Evolutionary conservation across 2,329 filamentous ascomycete species (phyloP), one percentile per base, ranked within the genome.

Genomic region (Arthrobotrys conoides): DNA sequence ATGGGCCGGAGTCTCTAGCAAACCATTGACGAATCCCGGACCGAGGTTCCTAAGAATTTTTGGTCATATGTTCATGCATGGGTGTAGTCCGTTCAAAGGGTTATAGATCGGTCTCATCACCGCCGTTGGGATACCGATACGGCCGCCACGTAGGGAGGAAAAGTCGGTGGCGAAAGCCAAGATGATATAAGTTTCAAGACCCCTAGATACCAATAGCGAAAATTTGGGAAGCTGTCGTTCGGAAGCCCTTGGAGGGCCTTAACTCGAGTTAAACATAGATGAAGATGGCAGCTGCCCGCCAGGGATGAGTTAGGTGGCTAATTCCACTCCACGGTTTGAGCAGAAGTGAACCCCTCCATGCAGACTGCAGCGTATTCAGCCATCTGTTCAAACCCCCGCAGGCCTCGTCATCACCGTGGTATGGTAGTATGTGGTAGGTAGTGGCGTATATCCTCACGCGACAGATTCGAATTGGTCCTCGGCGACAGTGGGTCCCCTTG

Each of bases 351-450:
- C 24, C 53, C 33, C 16, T 38, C 30, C n/a, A 55, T 18, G 51
- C 44, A 46, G 44, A 41, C 38, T 41, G 38, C n/a, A 55, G 53
- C 53, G 33, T 22, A 59, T 59, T 61, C 20, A 44, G 57, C 57
- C 57, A 61, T 38, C 53, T 44, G 57, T 24, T 14, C 33, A 61
- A 30, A 24, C 57, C 57, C 57, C 57, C 33, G 57, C 33, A 38
- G 36, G 57, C 57, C 18, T 61, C 57, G 57, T 61, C 57, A 61
- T 61, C 57, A 44, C 14, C 30, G 53, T 59, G n/a, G 30, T 30
- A 22, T 30, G 10, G 33, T 12, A 27, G 36, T 22, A 16, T 2
- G 20, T 51, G 14, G 20, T 44, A 27, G 33, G 38, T 20, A 38
- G 57, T 27, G 18, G 36, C 57, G 48, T 22, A 5, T 51, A 12